Conservation (phyloP, 345 rosid species). For the Brassica cretica region DNA sequence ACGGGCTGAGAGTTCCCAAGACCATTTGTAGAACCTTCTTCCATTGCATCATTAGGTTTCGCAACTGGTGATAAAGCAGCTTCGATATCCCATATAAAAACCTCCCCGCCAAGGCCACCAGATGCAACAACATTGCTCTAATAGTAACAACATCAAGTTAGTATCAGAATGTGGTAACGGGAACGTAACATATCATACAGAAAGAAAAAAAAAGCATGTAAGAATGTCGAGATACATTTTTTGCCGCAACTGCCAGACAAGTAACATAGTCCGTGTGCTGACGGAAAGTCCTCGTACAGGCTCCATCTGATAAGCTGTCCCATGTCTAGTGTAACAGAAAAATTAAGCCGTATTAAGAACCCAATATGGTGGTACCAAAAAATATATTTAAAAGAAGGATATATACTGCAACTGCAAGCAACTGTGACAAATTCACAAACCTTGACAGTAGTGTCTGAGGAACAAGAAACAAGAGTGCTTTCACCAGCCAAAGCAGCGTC, state of each 20-base stretch:
- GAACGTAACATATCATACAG: background rate
- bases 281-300: slow-evolving; percentile 75
- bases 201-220: slow-evolving; percentile 14
- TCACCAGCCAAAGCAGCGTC: slow-evolving; percentile 80
- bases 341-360: slow-evolving; percentile 9
- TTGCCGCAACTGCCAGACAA: slow-evolving; percentile 82
- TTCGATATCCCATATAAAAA: slow-evolving; percentile 96
- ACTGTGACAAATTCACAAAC: slow-evolving; percentile 42
- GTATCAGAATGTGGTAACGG: slow-evolving; percentile 45
- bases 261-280: slow-evolving; percentile 99
- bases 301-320: slow-evolving; percentile 84
- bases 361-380: slow-evolving; percentile 12
- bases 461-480: slow-evolving; percentile 87
- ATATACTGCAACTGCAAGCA: background rate
- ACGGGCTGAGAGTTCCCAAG: slow-evolving; percentile 57
- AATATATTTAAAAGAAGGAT: background rate
- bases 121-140: slow-evolving; percentile 98
- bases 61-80: slow-evolving; percentile 76
- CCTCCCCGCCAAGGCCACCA: slow-evolving; percentile 99
- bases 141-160: slow-evolving; percentile 59
- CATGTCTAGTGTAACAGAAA: slow-evolving; percentile 56
- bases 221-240: slow-evolving; percentile 66
- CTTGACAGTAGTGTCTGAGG: slow-evolving; percentile 94
- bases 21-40: slow-evolving; percentile 69
- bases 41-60: slow-evolving; percentile 67